These are phyloP conservation scores for Lasiodiplodia theobromae DNA, from an alignment of 2,329 filamentous ascomycete genomes.

Conservation along the genomic window DNA sequence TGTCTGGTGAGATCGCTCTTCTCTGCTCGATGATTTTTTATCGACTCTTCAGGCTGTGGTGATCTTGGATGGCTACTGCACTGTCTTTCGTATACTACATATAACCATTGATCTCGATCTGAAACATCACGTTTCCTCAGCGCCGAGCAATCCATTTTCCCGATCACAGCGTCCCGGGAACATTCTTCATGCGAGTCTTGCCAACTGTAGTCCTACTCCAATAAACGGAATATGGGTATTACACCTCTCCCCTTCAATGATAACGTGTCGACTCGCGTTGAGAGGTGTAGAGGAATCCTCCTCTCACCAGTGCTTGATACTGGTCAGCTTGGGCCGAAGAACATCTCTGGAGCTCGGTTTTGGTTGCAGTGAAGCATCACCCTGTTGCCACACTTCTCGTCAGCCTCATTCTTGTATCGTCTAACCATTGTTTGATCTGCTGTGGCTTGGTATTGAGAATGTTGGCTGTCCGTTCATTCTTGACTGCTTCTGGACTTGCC, in stretches of 20 bases:
- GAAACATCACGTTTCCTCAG: not conserved
- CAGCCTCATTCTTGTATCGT: not conserved
- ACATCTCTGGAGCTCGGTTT: not conserved
- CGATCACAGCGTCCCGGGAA: not conserved
- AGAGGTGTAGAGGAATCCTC: not conserved
- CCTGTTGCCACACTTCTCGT: not conserved
- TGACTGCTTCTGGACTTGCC: not conserved
- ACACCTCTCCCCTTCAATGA: too few species aligned
- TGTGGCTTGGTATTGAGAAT: constrained; percentile 3
- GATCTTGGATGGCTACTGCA: not conserved
- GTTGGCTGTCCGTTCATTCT: not conserved
- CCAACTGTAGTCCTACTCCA: not conserved
- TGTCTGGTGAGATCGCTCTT: not conserved
- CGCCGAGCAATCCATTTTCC: not conserved
- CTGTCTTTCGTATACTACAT: not conserved
- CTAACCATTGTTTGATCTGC: not conserved
- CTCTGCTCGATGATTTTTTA: not conserved
- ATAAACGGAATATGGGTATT: too few species aligned
- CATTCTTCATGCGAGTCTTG: not conserved
- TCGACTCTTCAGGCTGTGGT: not conserved
- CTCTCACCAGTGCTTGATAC: not conserved
- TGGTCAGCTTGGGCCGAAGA: too few species aligned
- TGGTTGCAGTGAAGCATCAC: not conserved
- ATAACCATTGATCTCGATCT: not conserved
- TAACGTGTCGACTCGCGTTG: too few species aligned